Evolutionary conservation across 768 basidiomycete species (phyloP), one percentile per base, ranked within the genome.

Genomic region (Calocybe cyanea): DNA sequence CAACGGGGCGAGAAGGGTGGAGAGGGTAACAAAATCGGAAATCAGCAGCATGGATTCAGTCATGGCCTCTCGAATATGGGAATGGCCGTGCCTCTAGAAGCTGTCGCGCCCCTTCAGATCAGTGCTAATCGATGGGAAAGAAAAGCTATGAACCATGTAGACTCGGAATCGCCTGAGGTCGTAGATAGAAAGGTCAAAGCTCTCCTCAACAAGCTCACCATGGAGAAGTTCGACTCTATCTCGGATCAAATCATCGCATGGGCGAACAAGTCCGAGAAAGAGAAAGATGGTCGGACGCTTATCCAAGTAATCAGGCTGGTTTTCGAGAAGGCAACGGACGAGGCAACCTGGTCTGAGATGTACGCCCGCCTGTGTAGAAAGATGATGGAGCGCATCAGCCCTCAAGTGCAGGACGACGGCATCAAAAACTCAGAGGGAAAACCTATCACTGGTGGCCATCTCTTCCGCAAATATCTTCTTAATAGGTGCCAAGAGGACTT

Each of bases 401-500:
- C 83, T 23, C 83, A 87, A 49, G 90, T 97, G 4, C 85, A 86
- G 56, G 94, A 97, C 61, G 89, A 92, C 48, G 82, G 85, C 8
- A 88, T 95, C 68, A 81, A 75, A 69, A 83, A 81, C 52, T 34
- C 70, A 10, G 90, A 93, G 51, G 91, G 89, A 59, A 86, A 87
- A 61, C 88, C 88, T n/a, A 87, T 94, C 48, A 76, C 87, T 35
- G 95, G 95, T 55, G 94, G 95, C 39, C 83, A 89, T 48, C 78
- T 97, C 34, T 99, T 98, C 87, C 77, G 94, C 52, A 95, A 95
- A 70, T 97, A 97, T 69, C 78, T 98, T 17, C 77, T 98, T 44
- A 95, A 95, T 61, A 81, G 94, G 35, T 98, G 95, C 69, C 94
- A 96, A 63, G 91, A 96, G 61, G 94, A 97, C 69, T 97, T 98